These are phyloP conservation scores for Cryptococcus sp. DNA, from an alignment of 1,284 basidiomycete species.

Conservation along the genomic window DNA sequence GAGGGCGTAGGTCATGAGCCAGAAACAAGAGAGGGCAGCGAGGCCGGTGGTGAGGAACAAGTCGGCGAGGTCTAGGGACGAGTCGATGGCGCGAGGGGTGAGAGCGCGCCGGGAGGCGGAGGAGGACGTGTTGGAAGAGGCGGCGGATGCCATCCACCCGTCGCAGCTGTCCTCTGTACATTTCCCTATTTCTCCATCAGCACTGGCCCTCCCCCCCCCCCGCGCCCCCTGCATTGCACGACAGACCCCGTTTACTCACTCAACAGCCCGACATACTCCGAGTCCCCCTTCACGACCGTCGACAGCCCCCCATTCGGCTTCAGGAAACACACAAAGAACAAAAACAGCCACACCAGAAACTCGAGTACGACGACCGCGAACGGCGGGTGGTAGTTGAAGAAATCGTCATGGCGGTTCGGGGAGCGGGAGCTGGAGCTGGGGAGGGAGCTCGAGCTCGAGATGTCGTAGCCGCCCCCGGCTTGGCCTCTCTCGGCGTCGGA, in stretches of 20 bases:
- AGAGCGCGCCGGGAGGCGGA: not conserved
- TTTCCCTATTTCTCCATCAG: conserved; percentile 11
- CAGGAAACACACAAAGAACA: conserved; percentile 16
- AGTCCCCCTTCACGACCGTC: conserved; percentile 6
- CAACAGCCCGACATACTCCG: conserved; percentile 20
- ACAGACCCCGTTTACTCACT: conserved; percentile 20
- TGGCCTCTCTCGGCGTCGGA: not conserved
- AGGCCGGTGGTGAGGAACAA: conserved; percentile 25
- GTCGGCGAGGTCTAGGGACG: conserved; percentile 8
- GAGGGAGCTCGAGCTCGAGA: no score
- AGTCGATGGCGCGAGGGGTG: not conserved
- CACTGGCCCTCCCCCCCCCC: not conserved
- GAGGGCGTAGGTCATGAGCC: conserved; percentile 18
- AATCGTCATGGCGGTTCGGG: conserved; percentile 10
- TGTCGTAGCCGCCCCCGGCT: no score
- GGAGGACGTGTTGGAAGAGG: conserved; percentile 5
- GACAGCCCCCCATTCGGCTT: conserved; percentile 13
- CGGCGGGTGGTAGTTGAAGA: conserved; percentile 22
- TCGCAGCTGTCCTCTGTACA: conserved; percentile 17
- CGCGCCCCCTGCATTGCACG: not conserved
- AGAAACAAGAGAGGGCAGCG: conserved; percentile 19
- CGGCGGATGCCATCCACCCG: conserved; percentile 15
- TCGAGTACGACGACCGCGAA: conserved; percentile 8
- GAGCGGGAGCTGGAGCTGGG: not conserved
- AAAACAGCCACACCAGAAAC: conserved; percentile 9